Conservation (phyloP, 2,329 filamentous ascomycete species). For the Trichoderma lentiforme region DNA sequence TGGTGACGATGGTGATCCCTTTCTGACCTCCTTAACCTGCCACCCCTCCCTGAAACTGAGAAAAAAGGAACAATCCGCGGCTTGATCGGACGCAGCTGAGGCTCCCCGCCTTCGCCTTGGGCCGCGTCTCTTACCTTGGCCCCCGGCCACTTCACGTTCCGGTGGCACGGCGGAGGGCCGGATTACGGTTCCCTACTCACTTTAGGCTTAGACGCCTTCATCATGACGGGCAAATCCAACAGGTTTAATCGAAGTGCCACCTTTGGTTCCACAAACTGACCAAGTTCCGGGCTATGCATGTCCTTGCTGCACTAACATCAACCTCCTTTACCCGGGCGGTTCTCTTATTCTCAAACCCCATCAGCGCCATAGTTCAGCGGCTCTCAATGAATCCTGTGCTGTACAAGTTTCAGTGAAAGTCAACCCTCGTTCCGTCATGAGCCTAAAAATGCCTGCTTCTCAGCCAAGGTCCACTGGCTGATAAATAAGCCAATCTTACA, state of each 20-base stretch:
- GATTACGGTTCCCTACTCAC: slow-evolving; percentile 13
- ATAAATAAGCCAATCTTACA: slow-evolving; percentile 4
- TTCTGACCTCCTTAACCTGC: slow-evolving; percentile 7
- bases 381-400: neutral
- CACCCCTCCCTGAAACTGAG: slow-evolving; percentile 7
- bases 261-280: neutral
- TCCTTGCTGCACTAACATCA: neutral
- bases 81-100: slow-evolving; percentile 17
- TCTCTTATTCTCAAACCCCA: neutral
- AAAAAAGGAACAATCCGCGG: neutral
- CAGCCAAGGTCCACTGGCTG: slow-evolving; percentile 9
- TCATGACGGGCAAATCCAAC: slow-evolving; percentile 11
- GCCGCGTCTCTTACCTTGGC: neutral
- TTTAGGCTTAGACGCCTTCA: slow-evolving; percentile 13
- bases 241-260: slow-evolving; percentile 8
- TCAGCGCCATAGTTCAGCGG: neutral
- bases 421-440: neutral
- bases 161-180: slow-evolving; percentile 18
- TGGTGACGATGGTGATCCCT: slow-evolving; percentile 9
- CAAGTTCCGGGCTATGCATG: slow-evolving; percentile 2
- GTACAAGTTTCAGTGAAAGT: neutral
- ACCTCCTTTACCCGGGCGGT: slow-evolving; percentile 14
- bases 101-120: slow-evolving; percentile 14
- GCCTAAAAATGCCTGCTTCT: neutral
- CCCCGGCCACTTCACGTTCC: slow-evolving; percentile 14